These are phyloP conservation scores for Monosporascus sp. DNA, from an alignment of 2,329 filamentous ascomycete genomes.

Conservation along the genomic window DNA sequence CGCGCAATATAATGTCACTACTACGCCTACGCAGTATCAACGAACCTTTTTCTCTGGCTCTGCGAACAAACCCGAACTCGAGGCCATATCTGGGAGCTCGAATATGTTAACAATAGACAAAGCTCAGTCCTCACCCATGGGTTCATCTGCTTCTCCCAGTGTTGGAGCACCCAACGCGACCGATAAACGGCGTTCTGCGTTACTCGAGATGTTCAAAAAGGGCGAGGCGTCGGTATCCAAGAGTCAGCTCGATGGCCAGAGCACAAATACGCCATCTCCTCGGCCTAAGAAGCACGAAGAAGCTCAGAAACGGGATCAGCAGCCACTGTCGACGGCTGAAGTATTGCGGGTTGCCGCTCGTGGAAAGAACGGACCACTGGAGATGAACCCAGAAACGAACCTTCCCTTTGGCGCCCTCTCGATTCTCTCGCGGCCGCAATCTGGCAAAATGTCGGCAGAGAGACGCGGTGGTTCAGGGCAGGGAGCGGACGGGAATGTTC, in stretches of 20 bases:
- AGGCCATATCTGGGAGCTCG: neutral
- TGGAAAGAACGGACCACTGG: constrained; percentile 25
- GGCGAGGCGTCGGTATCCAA: constrained; percentile 21
- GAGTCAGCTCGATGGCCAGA: constrained; percentile 15
- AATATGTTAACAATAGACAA: constrained; percentile 5
- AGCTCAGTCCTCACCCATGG: constrained; percentile 1
- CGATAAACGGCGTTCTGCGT: constrained; percentile 40
- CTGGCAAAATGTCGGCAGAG: constrained; percentile 14
- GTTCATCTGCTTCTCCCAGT: neutral
- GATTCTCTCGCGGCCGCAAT: constrained; percentile 31
- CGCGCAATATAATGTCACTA: constrained; percentile 8
- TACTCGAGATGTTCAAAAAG: constrained; percentile 52
- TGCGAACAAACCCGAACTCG: neutral
- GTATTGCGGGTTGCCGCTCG: constrained; percentile 20
- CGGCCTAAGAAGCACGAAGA: constrained; percentile 6
- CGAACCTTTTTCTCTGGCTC: neutral
- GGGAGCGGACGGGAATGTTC: neutral
- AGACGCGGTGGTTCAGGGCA: constrained; percentile 9
- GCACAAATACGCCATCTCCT: constrained; percentile 4
- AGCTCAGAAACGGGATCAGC: constrained; percentile 13
- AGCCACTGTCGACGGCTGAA: constrained; percentile 19
- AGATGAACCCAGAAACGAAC: constrained; percentile 31
- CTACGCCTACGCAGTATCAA: constrained; percentile 4
- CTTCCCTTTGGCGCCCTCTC: constrained; percentile 35
- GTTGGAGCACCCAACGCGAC: constrained; percentile 8